Evolutionary conservation across 495 filamentous ascomycete genomes (phyloP), one percentile per base, ranked within the genome.

Genomic region (Annulohypoxylon moriforme): DNA sequence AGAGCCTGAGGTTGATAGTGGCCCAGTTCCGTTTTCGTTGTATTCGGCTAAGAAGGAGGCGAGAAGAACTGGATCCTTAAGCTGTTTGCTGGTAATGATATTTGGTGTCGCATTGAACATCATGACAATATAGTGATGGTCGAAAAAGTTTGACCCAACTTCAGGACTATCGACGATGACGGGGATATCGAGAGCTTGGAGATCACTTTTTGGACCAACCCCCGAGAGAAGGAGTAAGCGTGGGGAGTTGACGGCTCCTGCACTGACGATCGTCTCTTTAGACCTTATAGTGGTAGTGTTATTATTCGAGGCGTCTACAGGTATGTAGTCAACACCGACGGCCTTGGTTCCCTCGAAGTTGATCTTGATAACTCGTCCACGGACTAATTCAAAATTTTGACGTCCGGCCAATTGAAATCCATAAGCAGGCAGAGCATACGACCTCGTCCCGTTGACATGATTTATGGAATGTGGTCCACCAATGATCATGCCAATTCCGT

Each of bases 141-240:
- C 85, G 75, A 76, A 75, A 63, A 87, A 68, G 44, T 88, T 85
- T 62, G 82, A 77, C 14, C 86, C 86, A 13, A 89, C 77, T 14
- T 81, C 80, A 7, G 85, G 80, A 0, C 85, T 68, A 33, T 86
- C 76, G 0, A 81, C 76, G 13, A 85, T 52, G 2, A 85, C 71
- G 0, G 79, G 77, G 46, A 89, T 86, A 25, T 79, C 71, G 71
- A 83, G 82, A n/a, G 79, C 61, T 27, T 76, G 34, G 0, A 90
- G 81, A 9, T 87, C 78, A 0, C 68, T 42, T 9, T 75, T 72
- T 1, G 85, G 83, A 1, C 87, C 87, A 52, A 90, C 84, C 4
- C 87, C 88, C 1, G 85, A 88, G 24, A 87, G 82, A 79, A 87
- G 84, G 1, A 89, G 80, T 42, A 89, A 77, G 38, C 85, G 83